Conservation (phyloP, 2,329 filamentous ascomycete species). For the Emydomyces testavorans region DNA sequence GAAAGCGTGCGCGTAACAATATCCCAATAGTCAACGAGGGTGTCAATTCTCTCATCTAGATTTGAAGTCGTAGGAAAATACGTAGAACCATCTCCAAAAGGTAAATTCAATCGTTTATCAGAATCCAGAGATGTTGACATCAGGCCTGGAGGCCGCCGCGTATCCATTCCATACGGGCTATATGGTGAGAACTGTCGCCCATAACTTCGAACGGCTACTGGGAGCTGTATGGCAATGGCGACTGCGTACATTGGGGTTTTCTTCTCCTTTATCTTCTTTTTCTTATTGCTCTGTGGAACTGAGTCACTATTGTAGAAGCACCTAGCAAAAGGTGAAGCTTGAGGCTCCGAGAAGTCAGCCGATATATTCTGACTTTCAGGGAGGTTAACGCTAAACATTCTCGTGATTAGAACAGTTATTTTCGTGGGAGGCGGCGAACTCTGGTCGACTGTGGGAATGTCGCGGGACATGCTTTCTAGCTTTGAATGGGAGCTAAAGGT, state of each 20-base stretch:
- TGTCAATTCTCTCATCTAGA: slow-evolving; percentile 44
- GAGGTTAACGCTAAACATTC: slow-evolving; percentile 48
- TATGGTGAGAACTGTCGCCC: slow-evolving; percentile 29
- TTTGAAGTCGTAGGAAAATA: slow-evolving; percentile 38
- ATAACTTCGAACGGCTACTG: slow-evolving; percentile 29
- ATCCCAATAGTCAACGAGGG: slow-evolving; percentile 49
- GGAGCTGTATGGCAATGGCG: slow-evolving; percentile 46
- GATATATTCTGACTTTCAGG: slow-evolving; percentile 35
- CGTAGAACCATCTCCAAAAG: slow-evolving; percentile 34
- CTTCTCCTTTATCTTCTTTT: slow-evolving; percentile 40
- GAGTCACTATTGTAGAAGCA: slow-evolving; percentile 28
- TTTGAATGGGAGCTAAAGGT: slow-evolving; percentile 26
- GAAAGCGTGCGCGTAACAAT: slow-evolving; percentile 46
- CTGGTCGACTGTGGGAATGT: slow-evolving; percentile 12
- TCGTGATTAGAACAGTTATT: slow-evolving; percentile 46
- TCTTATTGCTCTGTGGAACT: slow-evolving; percentile 31
- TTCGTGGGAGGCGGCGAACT: slow-evolving; percentile 26
- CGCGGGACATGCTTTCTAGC: slow-evolving; percentile 18
- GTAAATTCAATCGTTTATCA: slow-evolving; percentile 29
- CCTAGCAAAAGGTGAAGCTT: slow-evolving; percentile 24
- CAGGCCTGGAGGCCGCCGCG: slow-evolving; percentile 18
- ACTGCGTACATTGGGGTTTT: slow-evolving; percentile 50
- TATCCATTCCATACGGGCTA: slow-evolving; percentile 25
- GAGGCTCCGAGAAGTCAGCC: slow-evolving; percentile 26
- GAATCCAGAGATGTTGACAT: slow-evolving; percentile 35